Evolutionary conservation across 805 yeast species (phyloP), one percentile per base, ranked within the genome.

Genomic region (Spathaspora gorwiae): DNA sequence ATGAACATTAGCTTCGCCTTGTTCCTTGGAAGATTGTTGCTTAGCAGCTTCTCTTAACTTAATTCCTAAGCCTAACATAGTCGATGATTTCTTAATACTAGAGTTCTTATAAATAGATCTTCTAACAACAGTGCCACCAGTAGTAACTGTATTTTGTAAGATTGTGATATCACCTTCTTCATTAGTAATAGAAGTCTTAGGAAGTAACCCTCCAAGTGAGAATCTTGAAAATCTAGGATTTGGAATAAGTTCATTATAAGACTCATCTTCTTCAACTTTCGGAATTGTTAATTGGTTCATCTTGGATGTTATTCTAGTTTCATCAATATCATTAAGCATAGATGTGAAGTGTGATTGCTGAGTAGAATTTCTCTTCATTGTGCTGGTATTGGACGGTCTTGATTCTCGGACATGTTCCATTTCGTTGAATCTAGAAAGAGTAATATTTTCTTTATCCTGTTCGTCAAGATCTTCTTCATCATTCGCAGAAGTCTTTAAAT

Each of bases 211-310:
- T 41, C 69, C 68, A 53, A 72, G 68, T 0, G 76, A 70, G 42
- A 72, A 60, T 33, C 66, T 58, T 0, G 76, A 72, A 45, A 72
- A 72, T 32, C 70, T 54, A 9, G 75, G 75, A 42, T 72, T 71
- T 6, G 76, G 76, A 39, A 44, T 44, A 10, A 35, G 35, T 11
- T 47, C 46, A 2, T 42, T 40, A 26, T 35, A n/a, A 7, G 26
- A 26, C n/a, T 24, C 45, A 19, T 37, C 47, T 27, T 33, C 40
- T 11, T 29, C 29, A 3, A n/a, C 32, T 11, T 24, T 35, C 4
- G 38, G 27, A 30, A 31, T 27, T 3, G 15, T 5, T 8, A 29
- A 8, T 14, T 10, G 11, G n/a, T 42, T 12, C 24, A 11, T 26
- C 12, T 38, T 29, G 26, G 34, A 19, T 33, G 19, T 13, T n/a